Percentiles rank a stretch among this genome's conserved stretches.
Evolutionary conservation across 176 grass and related monocot genomes (phyloP).

Genomic region (Carex parvula): DNA sequence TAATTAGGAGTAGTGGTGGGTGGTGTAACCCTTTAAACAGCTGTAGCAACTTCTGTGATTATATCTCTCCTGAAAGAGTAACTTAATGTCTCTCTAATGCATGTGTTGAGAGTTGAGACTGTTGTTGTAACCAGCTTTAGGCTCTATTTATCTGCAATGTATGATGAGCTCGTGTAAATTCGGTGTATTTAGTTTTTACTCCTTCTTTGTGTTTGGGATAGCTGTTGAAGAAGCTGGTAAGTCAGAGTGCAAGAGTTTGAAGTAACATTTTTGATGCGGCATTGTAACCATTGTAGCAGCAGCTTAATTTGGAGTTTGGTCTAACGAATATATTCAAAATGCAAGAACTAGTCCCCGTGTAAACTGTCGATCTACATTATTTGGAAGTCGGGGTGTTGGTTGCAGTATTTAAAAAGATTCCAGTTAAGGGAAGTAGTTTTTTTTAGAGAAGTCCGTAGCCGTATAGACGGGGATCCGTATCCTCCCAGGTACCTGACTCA

Average conservation of each 20-base stretch:
- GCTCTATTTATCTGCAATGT: conserved; percentile 18
- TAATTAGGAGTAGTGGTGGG: conserved; percentile 15
- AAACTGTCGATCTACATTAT: too few relatives aligned
- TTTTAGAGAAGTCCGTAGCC: too few relatives aligned
- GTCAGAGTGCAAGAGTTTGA: too few relatives aligned
- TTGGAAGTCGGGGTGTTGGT: too few relatives aligned
- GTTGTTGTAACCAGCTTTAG: conserved; percentile 18
- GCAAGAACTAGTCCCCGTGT: too few relatives aligned
- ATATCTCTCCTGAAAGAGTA: conserved; percentile 13
- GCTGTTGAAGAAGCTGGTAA: background rate
- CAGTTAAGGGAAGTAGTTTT: too few relatives aligned
- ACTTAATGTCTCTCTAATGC: conserved; percentile 5
- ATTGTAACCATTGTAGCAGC: background rate
- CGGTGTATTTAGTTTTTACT: conserved; percentile 4
- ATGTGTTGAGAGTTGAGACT: conserved; percentile 4
- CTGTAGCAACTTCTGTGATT: conserved; percentile 20
- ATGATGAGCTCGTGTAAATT: conserved; percentile 12
- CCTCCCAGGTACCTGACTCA: too few relatives aligned
- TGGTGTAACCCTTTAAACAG: background rate
- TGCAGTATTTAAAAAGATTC: too few relatives aligned
- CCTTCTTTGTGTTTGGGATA: background rate
- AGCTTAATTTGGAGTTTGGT: too few relatives aligned
- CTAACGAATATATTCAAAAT: too few relatives aligned
- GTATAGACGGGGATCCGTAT: too few relatives aligned
- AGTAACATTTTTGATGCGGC: background rate